Base-by-base conservation (phyloP, 2,329 filamentous ascomycete genomes). In the Clonostachys chloroleuca region DNA sequence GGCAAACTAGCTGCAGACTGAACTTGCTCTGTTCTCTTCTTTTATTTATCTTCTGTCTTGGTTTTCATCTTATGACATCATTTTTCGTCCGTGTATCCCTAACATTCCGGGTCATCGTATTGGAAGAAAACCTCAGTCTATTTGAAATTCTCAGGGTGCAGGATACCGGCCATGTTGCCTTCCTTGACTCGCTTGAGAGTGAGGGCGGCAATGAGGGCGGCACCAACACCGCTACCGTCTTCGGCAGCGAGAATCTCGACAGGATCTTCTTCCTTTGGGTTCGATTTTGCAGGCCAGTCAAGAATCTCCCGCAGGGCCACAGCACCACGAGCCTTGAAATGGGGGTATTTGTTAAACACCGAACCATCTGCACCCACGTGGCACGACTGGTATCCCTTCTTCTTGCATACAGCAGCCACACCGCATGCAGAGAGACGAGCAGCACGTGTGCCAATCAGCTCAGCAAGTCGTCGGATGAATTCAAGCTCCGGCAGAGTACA, bases 311-410 rank as follows among this genome's bases (percentile, higher is more conserved):
- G 84, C 46, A 99, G 80, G 30, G 94, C 94, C 65, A 86, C 78
- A 13, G 94, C 92, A 47, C 92, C 92, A 47, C 94, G 87, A 49
- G 84, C 82, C 78, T 96, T 96, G 81, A 99, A 99, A 72, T 96
- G 88, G 12, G 94, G 94, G 72, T 99, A 99, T 68, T 97, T 97
- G 79, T 96, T 96, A 76, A 99, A 99, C 47, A 99, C 92, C 16
- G 89, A 95, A 36, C 94, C 94, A 63, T 99, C 94, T 45, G 94
- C 94, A 59, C 94, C 94, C 40, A 99, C 94, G 67, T 97, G 94
- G 74, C 89, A 95, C 36, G 81, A 79, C 61, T 87, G 72, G 68
- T 92, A 92, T 56, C 82, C 80, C 81, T 96, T 97, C 84, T 97
- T 97, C 73, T 86, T 95, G 80, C 88, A 91, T 62, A 99, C 96